A percentile compares a stretch with the other conserved stretches of the same genome.
Evolutionary conservation across 768 basidiomycete genomes (phyloP).

Genomic region (Tephrocybe sp.): DNA sequence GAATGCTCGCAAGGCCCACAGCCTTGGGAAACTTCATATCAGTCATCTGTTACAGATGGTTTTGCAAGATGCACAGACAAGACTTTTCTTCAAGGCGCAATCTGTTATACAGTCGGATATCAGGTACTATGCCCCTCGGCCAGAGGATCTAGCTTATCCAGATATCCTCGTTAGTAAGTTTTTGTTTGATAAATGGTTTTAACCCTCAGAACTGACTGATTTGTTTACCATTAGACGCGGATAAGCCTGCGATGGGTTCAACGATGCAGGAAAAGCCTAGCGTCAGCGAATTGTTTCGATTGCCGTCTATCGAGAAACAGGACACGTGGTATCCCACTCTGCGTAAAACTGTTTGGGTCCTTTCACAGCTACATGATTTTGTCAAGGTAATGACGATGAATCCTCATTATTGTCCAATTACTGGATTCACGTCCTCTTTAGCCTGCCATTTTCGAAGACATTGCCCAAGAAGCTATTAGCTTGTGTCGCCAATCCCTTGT

Average conservation of each 20-base stretch:
- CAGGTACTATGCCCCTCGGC: constrained; percentile 71
- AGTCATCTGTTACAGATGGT: constrained; percentile 84
- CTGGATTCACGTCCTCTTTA: constrained; percentile 25
- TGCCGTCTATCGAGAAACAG: constrained; percentile 69
- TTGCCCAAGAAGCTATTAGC: constrained; percentile 88
- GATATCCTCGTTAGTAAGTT: constrained; percentile 70
- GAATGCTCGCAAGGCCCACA: constrained; percentile 21
- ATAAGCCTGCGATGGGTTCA: constrained; percentile 38
- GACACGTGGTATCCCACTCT: constrained; percentile 93
- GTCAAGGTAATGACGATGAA: constrained; percentile 64
- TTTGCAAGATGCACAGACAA: constrained; percentile 93
- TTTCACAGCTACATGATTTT: constrained; percentile 86
- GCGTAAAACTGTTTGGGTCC: constrained; percentile 85
- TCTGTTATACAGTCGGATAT: constrained; percentile 88
- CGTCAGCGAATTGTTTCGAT: constrained; percentile 63
- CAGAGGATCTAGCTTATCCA: constrained; percentile 85
- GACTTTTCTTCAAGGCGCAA: constrained; percentile 95
- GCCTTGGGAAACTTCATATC: constrained; percentile 68
- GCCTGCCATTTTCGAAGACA: constrained; percentile 96
- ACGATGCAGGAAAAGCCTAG: constrained; percentile 68
- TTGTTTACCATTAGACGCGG: constrained; percentile 32
- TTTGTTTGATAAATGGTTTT: constrained; percentile 4
- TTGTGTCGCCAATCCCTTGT: constrained; percentile 82
- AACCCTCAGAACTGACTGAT: constrained; percentile 1
- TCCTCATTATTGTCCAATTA: background rate